Evolutionary conservation across 2,329 filamentous ascomycete species (phyloP), one percentile per base, ranked within the genome.

Genomic region (Colletotrichum lindemuthianum): DNA sequence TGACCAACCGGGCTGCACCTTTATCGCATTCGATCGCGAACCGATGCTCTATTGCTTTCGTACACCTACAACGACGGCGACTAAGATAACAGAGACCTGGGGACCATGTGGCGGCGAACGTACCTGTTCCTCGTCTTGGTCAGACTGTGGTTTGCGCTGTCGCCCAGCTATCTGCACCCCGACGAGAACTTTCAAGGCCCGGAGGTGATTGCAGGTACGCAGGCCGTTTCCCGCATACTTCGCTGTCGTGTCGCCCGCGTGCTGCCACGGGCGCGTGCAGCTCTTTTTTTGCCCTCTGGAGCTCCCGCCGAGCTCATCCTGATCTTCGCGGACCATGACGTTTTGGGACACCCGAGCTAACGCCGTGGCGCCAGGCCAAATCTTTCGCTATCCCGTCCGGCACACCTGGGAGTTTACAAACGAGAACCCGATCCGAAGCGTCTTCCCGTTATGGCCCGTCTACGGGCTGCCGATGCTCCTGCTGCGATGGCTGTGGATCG

Each of bases 131-230:
- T 99, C 72, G 84, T 97, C 73, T 82, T 96, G 70, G 88, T 97
- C 73, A 91, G 96, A 78, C 85, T 98, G 74, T 98, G 95, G 86
- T 95, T 98, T 77, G 95, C 96, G 66, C 82, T 98, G 69, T 94
- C 91, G 68, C 92, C 96, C 64, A 98, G 95, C 83, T 99, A 99
- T 78, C 87, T 99, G 50, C 96, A 99, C 77, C 96, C 96, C 6
- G 96, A 99, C 81, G 96, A 99, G 84, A 96, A 98, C 82, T 99
- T 99, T 74, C 96, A 99, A 81, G 96, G 96, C 40, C 96, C 96
- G 13, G 96, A 99, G 82, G 90, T 98, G 69, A 96, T 98, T 74
- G 94, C 95, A 73, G 95, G 95, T 97, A 87, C 70, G 47, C 41
- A 37, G 33, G 51, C 51, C 40, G 43, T 34, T 53, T 6, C 8